Conservation (phyloP, 1,284 basidiomycete species). For the Anthracocystis setariae region DNA sequence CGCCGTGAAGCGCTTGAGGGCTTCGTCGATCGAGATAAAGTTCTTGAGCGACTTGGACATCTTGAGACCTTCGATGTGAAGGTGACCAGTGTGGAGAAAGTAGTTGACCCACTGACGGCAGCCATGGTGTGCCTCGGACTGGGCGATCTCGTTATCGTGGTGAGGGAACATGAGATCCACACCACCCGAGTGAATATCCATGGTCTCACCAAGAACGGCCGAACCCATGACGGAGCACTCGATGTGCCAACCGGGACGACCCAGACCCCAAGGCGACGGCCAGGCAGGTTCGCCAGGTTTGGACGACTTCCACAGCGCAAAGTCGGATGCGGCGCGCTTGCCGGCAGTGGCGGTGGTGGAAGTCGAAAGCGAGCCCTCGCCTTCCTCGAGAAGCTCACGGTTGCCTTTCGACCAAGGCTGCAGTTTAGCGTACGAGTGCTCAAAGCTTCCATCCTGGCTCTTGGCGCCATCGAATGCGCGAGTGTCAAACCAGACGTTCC, state of each 20-base stretch:
- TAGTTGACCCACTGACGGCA: constrained; percentile 98
- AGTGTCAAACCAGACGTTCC: constrained; percentile 90
- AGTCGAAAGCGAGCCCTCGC: constrained; percentile 79
- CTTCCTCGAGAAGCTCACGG: constrained; percentile 86
- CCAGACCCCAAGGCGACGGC: constrained; percentile 94
- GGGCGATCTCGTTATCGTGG: constrained; percentile 98
- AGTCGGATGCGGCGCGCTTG: constrained; percentile 77
- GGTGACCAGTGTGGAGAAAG: constrained; percentile 96
- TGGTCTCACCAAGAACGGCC: constrained; percentile 86
- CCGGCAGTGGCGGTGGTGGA: constrained; percentile 71
- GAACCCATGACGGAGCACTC: constrained; percentile 99
- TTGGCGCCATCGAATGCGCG: constrained; percentile 79
- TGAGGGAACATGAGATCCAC: constrained; percentile 98
- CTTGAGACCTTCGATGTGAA: constrained; percentile 98
- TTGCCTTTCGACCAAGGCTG: constrained; percentile 96
- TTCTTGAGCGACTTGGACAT: constrained; percentile 99
- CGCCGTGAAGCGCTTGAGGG: constrained; percentile 84
- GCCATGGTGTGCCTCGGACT: constrained; percentile 89
- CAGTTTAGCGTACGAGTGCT: constrained; percentile 87
- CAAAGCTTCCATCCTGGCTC: constrained; percentile 38
- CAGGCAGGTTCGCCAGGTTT: constrained; percentile 98
- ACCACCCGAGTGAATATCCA: constrained; percentile 98
- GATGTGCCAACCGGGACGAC: constrained; percentile 99
- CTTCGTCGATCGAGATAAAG: constrained; percentile 98
- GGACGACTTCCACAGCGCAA: constrained; percentile 97